A percentile compares a stretch with the other conserved stretches of the same genome.
Conservation (phyloP, 140 eudicot species). For the Oenanthe javanica region DNA sequence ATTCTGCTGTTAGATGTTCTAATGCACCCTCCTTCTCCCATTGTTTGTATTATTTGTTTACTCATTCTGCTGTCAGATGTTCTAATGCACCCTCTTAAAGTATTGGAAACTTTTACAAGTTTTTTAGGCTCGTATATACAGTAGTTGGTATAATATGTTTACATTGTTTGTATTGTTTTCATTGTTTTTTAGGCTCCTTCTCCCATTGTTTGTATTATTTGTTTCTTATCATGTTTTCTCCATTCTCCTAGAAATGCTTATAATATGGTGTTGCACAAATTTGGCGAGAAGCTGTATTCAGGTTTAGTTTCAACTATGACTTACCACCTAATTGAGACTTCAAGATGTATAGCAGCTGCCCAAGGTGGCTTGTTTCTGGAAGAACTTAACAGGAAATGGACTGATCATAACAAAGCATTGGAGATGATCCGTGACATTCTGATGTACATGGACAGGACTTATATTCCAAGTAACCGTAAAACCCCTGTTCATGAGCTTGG, state of each 20-base stretch:
- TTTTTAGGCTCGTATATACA: neutral
- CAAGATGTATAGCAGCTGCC: conserved; percentile 34
- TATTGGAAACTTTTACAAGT: neutral
- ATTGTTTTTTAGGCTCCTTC: neutral
- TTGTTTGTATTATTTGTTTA: no score
- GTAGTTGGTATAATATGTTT: no score
- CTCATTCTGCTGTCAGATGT: no score
- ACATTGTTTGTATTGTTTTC: no score
- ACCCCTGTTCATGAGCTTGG: conserved; percentile 49
- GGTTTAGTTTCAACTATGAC: conserved; percentile 57
- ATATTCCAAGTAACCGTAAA: conserved; percentile 35
- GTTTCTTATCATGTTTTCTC: neutral
- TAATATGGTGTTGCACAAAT: conserved; percentile 12
- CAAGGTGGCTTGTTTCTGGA: conserved; percentile 45
- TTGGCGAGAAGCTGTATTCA: conserved; percentile 26
- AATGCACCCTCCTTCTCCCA: neutral
- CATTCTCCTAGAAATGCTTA: neutral
- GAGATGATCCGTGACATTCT: conserved; percentile 46
- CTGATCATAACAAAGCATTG: conserved; percentile 44
- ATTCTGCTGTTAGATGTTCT: neutral
- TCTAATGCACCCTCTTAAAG: neutral
- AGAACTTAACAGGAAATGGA: conserved; percentile 39
- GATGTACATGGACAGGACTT: conserved; percentile 51
- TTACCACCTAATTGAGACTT: conserved; percentile 32
- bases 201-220: neutral